These are phyloP conservation scores for Phragmites australis DNA, from an alignment of 176 grass and related monocot species.

Conservation along the genomic window DNA sequence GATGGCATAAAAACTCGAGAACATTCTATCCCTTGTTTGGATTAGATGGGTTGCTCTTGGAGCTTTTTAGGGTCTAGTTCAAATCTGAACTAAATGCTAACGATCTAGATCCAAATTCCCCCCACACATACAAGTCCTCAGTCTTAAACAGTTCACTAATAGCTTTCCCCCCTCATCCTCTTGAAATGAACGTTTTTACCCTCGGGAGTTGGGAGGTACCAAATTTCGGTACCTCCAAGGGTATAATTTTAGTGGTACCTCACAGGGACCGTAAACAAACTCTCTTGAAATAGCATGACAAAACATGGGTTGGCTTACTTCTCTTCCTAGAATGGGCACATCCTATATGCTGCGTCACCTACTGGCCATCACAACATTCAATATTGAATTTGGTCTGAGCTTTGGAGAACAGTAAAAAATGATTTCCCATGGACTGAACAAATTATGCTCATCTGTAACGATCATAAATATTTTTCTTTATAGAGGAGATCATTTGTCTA, in stretches of 20 bases:
- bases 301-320: neutral
- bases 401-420: neutral
- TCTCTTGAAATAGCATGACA: neutral
- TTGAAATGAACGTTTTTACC: too few relatives aligned
- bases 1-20: neutral
- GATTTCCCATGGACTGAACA: constrained; percentile 5
- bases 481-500: neutral
- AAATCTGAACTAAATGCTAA: neutral
- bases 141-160: neutral
- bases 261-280: too few relatives aligned
- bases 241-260: too few relatives aligned
- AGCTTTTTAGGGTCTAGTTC: neutral
- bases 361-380: constrained; percentile 2
- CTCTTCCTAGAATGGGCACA: constrained; percentile 6
- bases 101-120: neutral
- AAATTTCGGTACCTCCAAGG: too few relatives aligned
- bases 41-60: neutral
- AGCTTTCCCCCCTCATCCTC: neutral
- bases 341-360: neutral
- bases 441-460: neutral
- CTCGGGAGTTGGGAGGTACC: too few relatives aligned
- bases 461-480: neutral
- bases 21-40: neutral
- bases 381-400: neutral
- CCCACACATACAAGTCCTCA: neutral